Evolutionary conservation across 2,329 filamentous ascomycete species (phyloP), one percentile per base, ranked within the genome.

Genomic region (Hymenoscyphus linearis): DNA sequence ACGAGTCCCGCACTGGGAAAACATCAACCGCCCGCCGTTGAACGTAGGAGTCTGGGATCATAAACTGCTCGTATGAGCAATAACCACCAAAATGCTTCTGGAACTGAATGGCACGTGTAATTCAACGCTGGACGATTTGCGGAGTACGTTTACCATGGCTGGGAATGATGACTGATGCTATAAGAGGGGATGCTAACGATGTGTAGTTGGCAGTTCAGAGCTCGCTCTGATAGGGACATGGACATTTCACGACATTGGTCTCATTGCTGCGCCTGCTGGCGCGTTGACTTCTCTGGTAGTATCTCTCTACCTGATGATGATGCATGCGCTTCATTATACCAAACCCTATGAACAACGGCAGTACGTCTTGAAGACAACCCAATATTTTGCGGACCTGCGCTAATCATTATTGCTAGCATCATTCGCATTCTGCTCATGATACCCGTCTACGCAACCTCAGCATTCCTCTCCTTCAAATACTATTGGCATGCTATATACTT

Each of bases 371-470:
- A 25, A 10, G 18, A 4, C 12, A 53, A 6, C n/a, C 25, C 18
- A 14, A 27, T 2, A 35, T 2, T 14, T 22, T 6, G 9, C 9
- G 10, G 9, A 36, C 31, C 16, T 36, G 10, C 34, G 44, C 56
- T 58, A 68, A 62, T 6, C 10, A 18, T 37, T 55, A 55, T 37
- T 55, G 54, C 4, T 67, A 90, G 86, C 72, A 92, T 95, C 70
- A 93, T 96, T 69, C 89, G 91, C 55, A 93, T 96, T 67, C 82
- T 96, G 27, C 87, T 93, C 73, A 93, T 96, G 90, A 84, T 96
- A 56, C 91, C 91, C 44, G 80, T 96, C 64, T 96, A 96, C 74
- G 81, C 88, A 57, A 79, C 86, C 44, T 86, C 91, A 22, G 86
- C 89, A 36, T 90, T 90, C 71, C 80, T 93, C 40, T 86, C 86